Evolutionary conservation across 23 red algal genomes (phyloP), one percentile per base, ranked within the genome.

Genomic region (Gracilaria domingensis): DNA sequence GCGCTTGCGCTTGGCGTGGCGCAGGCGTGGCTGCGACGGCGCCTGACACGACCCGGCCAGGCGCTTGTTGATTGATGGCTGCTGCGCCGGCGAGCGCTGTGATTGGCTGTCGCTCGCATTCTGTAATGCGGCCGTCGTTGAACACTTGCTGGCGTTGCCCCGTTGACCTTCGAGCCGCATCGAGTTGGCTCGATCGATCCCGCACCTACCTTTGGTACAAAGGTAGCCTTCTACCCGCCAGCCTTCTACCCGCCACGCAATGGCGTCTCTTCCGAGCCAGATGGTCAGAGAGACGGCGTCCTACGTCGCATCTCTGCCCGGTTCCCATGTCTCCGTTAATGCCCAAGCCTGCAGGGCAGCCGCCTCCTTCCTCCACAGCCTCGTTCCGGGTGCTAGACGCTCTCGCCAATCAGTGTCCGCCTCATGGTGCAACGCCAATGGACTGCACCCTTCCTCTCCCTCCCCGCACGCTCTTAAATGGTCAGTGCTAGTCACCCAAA

Each of bases 361-460:
- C 32, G 84, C 84, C 26, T 44, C 61, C 26, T 87, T 87, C 50
- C 67, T 87, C 1, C 62, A 57, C 67, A 44, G 12, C 18, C 26
- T 75, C 16, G 24, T 75, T 4, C 49, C 16, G 12, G 49, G 45
- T 6, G 14, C 40, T 12, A 36, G 20, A 14, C 67, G 47, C 67
- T 72, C 84, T 21, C 67, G 26, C 1, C 36, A 49, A 21, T 58
- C 45, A 18, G 53, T 87, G 21, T 56, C 84, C 2, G 23, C 45
- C 33, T 71, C 84, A 16, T 87, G 84, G 84, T 87, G 64, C 47
- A 60, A 60, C 49, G 84, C 84, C 3, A 87, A 87, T 45, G 44
- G 67, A n/a, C 84, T 87, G 25, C 84, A 87, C 69, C 84, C 84
- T 8, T n/a, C 84, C 0, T 50, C 45, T 25, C 67, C 84, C 30